Evolutionary conservation across 2,329 filamentous ascomycete species (phyloP), one percentile per base, ranked within the genome.

Genomic region (Aspergillus glaucus): DNA sequence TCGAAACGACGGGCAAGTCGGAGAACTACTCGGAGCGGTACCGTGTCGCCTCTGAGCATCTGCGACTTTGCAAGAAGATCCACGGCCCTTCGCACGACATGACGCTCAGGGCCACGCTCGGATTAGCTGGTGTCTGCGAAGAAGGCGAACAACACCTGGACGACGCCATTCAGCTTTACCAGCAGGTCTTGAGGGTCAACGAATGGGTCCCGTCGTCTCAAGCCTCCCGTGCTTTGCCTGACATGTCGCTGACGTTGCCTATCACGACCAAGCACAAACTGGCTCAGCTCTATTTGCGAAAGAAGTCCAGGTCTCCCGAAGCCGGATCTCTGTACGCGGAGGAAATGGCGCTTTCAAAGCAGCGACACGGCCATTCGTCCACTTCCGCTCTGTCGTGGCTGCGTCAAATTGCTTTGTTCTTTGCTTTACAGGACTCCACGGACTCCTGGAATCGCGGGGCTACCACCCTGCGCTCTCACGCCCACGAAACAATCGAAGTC

Each of bases 251-350:
- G 48, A 68, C 66, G 0, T 69, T 70, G 1, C 56, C 75, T 10
- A 67, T 68, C 17, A 75, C 68, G 0, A 70, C 78, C 55, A 79
- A 76, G 61, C 76, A 72, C 53, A 71, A 75, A 7, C 64, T 79
- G 21, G 75, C 76, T 2, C 73, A 70, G 57, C 56, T 79, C 15
- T 78, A 78, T 46, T 56, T 74, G 34, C 70, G 69, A 8, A 68
- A 67, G 5, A 67, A 68, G 9, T 65, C 64, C 32, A 63, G 64
- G 0, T 62, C 65, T 0, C 65, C 62, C 2, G 68, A 66, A 34
- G 75, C 73, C 4, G 63, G 71, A 12, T 55, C 55, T 1, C 51
- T 74, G 14, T 70, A 70, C 44, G 61, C 69, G 2, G 74, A 78
- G 55, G 66, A 71, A 8, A 74, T 74, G 49, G 63, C 67, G 4